Evolutionary conservation across 805 yeast genomes (phyloP).

Genomic region (Priceomyces medius): DNA sequence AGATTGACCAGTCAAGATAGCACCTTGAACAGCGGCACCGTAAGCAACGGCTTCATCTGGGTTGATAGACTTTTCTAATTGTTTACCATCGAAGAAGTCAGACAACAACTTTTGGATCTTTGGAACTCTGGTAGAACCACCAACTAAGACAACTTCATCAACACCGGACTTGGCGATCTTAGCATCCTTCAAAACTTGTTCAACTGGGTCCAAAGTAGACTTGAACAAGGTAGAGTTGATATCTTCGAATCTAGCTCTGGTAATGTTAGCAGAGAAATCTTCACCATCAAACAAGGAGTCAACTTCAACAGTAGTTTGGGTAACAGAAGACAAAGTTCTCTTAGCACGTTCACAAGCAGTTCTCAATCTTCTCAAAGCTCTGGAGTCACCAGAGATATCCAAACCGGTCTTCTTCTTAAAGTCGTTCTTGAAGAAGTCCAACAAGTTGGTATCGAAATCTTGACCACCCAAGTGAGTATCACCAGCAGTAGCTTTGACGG

Average conservation of each 20-base stretch:
- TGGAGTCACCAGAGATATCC: constrained; percentile 46
- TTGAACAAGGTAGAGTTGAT: constrained; percentile 50
- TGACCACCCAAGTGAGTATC: constrained; percentile 55
- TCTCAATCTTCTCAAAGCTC: constrained; percentile 53
- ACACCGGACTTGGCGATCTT: constrained; percentile 40
- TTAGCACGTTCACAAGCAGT: constrained; percentile 54
- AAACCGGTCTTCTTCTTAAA: constrained; percentile 48
- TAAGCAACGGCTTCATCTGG: constrained; percentile 53
- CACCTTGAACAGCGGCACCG: constrained; percentile 54
- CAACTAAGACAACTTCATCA: constrained; percentile 50
- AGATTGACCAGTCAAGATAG: constrained; percentile 50
- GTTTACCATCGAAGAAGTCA: constrained; percentile 51
- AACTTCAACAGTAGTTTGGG: constrained; percentile 50
- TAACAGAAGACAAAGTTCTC: constrained; percentile 50
- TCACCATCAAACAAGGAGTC: constrained; percentile 51
- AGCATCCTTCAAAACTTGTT: constrained; percentile 49
- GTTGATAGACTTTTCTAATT: constrained; percentile 49
- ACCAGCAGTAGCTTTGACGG: constrained; percentile 85
- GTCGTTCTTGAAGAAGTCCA: constrained; percentile 46
- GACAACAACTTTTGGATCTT: constrained; percentile 50
- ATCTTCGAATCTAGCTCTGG: constrained; percentile 53
- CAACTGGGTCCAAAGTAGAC: constrained; percentile 51
- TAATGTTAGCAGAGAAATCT: constrained; percentile 49
- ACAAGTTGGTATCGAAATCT: constrained; percentile 51
- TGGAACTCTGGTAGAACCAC: constrained; percentile 55